Evolutionary conservation across 495 filamentous ascomycete genomes (phyloP).

Genomic region (Bacidia gigantensis): DNA sequence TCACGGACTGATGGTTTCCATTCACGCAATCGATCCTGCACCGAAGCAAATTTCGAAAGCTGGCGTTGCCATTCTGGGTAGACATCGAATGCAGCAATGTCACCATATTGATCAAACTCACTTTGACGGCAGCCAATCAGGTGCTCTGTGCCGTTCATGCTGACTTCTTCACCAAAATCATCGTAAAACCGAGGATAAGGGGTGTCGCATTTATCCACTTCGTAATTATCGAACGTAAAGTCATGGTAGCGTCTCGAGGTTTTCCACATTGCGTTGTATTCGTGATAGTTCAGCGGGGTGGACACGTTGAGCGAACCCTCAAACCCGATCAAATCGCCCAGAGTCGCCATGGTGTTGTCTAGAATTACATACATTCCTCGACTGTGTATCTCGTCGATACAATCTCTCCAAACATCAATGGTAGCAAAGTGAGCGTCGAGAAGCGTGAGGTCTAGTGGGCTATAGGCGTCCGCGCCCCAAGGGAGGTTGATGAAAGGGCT

Average conservation of each 20-base stretch:
- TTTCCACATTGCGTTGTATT: conserved; percentile 34
- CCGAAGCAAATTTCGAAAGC: conserved; percentile 28
- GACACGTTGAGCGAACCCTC: conserved; percentile 30
- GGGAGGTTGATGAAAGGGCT: conserved; percentile 30
- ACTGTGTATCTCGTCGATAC: conserved; percentile 24
- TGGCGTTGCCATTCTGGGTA: conserved; percentile 28
- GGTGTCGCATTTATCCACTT: conserved; percentile 21
- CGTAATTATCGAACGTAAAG: conserved; percentile 23
- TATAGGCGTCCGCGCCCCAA: conserved; percentile 31
- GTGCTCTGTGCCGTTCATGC: conserved; percentile 17
- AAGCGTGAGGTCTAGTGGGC: conserved; percentile 27
- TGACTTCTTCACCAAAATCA: conserved; percentile 18
- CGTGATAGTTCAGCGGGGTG: conserved; percentile 27
- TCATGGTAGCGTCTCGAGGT: conserved; percentile 28
- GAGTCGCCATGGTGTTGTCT: conserved; percentile 29
- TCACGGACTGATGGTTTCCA: conserved; percentile 25
- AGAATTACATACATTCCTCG: conserved; percentile 30
- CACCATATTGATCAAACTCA: conserved; percentile 32
- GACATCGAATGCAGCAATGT: conserved; percentile 28
- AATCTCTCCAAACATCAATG: conserved; percentile 25
- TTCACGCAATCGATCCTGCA: conserved; percentile 29
- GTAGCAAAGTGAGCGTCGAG: conserved; percentile 28
- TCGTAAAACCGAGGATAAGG: conserved; percentile 27
- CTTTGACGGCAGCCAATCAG: conserved; percentile 27
- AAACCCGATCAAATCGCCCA: conserved; percentile 36